These are phyloP conservation scores for Trypanosoma scelopori DNA, from an alignment of 208 protist species.

Conservation along the genomic window DNA sequence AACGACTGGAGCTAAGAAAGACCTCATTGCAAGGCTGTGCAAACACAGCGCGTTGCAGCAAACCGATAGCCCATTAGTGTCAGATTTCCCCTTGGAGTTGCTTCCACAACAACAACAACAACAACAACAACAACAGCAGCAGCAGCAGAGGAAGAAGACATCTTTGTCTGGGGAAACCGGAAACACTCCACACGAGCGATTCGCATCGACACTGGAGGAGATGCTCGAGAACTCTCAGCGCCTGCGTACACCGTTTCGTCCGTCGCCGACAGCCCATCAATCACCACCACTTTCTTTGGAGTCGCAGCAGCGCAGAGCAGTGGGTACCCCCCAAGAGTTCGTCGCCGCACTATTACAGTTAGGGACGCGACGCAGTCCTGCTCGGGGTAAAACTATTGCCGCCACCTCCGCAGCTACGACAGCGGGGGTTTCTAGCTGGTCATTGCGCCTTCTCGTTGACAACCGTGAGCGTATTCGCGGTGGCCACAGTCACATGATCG, in stretches of 20 bases:
- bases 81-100: not conserved
- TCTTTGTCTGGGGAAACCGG: not conserved
- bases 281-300: not conserved
- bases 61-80: not conserved
- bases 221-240: slow-evolving; percentile 16
- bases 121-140: slow-evolving; percentile 3
- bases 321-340: slow-evolving; percentile 33
- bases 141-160: not conserved
- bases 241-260: slow-evolving; percentile 20
- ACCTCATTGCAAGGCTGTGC: slow-evolving; percentile 28
- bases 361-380: slow-evolving; percentile 1
- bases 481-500: slow-evolving; percentile 45
- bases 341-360: slow-evolving; percentile 28
- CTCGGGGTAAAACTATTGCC: not conserved
- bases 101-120: slow-evolving; percentile 6
- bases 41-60: slow-evolving; percentile 4
- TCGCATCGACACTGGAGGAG: slow-evolving; percentile 9
- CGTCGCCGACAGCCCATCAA: not conserved
- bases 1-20: slow-evolving; percentile 35
- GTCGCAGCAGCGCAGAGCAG: not conserved
- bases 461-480: slow-evolving; percentile 54
- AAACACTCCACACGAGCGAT: not conserved
- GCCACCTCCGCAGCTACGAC: slow-evolving; percentile 7
- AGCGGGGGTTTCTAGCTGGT: slow-evolving; percentile 11
- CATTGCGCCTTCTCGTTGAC: slow-evolving; percentile 72